These are phyloP conservation scores for Trypanosoma scelopori DNA, from an alignment of 208 protist species.

Conservation along the genomic window DNA sequence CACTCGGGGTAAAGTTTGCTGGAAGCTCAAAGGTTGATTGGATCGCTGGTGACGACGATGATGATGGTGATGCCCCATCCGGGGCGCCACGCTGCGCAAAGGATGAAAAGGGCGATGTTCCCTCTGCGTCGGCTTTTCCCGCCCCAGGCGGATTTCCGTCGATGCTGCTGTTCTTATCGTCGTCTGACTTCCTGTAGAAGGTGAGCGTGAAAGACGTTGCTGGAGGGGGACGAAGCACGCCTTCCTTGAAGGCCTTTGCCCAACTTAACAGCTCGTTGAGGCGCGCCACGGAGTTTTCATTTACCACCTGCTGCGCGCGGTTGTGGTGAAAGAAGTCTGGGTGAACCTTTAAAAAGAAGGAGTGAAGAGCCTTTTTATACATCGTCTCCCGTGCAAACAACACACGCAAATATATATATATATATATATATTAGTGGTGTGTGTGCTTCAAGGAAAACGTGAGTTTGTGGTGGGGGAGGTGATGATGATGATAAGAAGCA, in stretches of 20 bases:
- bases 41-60: slow-evolving; percentile 28
- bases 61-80: not conserved
- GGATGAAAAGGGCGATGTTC: slow-evolving; percentile 15
- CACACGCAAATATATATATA: not conserved
- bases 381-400: slow-evolving; percentile 31
- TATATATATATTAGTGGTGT: not conserved
- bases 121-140: not conserved
- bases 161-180: not conserved
- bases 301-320: slow-evolving; percentile 64
- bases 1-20: slow-evolving; percentile 67
- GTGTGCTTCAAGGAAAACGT: slow-evolving; percentile 11
- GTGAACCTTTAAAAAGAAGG: slow-evolving; percentile 92
- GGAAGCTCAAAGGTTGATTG: slow-evolving; percentile 84
- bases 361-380: slow-evolving; percentile 92
- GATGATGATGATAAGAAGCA: slow-evolving; percentile 5
- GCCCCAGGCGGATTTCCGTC: not conserved
- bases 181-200: slow-evolving; percentile 77
- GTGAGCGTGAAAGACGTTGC: slow-evolving; percentile 72
- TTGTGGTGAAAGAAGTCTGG: slow-evolving; percentile 91
- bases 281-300: slow-evolving; percentile 87
- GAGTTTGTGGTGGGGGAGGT: too few relatives aligned
- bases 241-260: slow-evolving; percentile 85
- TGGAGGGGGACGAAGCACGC: slow-evolving; percentile 70
- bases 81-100: slow-evolving; percentile 15
- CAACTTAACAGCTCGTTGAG: slow-evolving; percentile 91